A percentile compares a stretch with the other conserved stretches of the same genome.
phyloP scores from a whole-genome alignment of 371 early-diverging fungal species.

The Conidiobolus incongruus region DNA sequence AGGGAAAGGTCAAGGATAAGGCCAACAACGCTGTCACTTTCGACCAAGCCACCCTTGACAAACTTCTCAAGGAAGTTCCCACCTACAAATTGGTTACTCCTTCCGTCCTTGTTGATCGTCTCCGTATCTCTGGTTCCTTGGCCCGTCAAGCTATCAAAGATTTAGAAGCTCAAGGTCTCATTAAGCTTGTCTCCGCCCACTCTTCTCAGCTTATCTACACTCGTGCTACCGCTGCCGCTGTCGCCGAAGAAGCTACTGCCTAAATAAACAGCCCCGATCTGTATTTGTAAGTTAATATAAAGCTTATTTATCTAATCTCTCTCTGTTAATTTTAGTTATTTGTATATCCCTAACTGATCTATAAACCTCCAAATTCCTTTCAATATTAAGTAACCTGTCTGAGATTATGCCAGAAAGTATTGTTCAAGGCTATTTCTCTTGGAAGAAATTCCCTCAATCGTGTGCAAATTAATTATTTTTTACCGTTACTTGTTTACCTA shows the following conservation, averaged over 20 bases:
- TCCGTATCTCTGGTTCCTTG: constrained; percentile 90
- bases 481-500: too few relatives aligned
- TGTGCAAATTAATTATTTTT: too few relatives aligned
- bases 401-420: too few relatives aligned
- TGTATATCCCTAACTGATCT: too few relatives aligned
- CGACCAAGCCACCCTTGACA: constrained; percentile 20
- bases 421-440: too few relatives aligned
- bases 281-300: too few relatives aligned
- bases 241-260: constrained; percentile 1
- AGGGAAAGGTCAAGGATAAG: constrained; percentile 27
- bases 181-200: constrained; percentile 74
- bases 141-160: constrained; percentile 89
- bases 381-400: too few relatives aligned
- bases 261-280: too few relatives aligned
- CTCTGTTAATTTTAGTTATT: too few relatives aligned
- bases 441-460: too few relatives aligned
- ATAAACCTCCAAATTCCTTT: too few relatives aligned
- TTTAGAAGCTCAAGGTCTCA: constrained; percentile 74
- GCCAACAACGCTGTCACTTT: constrained; percentile 51
- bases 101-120: constrained; percentile 93
- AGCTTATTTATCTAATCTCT: too few relatives aligned
- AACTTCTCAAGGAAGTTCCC: constrained; percentile 89
- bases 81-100: constrained; percentile 96
- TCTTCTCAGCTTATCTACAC: constrained; percentile 89
- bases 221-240: constrained; percentile 8